Percentiles rank a stretch among this genome's conserved stretches.
These are phyloP conservation scores for Cytospora piceae DNA, from an alignment of 2,329 filamentous ascomycete species.

Conservation along the genomic window DNA sequence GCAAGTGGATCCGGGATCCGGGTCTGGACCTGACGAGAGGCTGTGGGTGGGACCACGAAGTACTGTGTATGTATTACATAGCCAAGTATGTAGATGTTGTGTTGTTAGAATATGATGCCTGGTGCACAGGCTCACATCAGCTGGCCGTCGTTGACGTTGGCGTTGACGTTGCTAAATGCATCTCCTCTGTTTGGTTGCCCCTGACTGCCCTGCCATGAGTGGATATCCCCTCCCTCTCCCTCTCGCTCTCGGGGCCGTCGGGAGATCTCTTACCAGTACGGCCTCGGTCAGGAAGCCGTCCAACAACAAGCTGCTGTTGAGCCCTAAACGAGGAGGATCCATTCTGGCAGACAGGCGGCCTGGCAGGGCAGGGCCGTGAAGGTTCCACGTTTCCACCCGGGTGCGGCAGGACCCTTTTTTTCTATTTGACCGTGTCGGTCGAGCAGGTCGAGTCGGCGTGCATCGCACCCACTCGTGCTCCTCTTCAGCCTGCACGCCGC, in stretches of 20 bases:
- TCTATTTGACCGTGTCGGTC: not conserved
- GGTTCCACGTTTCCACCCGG: conserved; percentile 2
- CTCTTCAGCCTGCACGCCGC: not conserved
- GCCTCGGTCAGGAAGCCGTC: not conserved
- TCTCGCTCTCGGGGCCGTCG: not conserved
- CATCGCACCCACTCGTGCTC: not conserved
- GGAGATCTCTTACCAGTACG: not conserved
- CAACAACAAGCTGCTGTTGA: no score
- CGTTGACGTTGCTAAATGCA: not conserved
- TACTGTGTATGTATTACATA: not conserved
- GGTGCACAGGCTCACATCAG: not conserved
- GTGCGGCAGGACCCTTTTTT: not conserved
- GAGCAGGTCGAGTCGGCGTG: not conserved
- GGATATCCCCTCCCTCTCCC: not conserved
- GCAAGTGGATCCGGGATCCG: not conserved
- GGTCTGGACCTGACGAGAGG: not conserved
- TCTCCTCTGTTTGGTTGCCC: not conserved
- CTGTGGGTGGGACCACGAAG: not conserved
- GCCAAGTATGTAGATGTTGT: not conserved
- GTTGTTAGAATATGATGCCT: not conserved
- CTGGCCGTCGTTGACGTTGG: not conserved
- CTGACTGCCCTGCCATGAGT: not conserved
- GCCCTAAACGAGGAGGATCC: not conserved
- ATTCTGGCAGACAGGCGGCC: not conserved
- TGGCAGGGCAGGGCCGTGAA: not conserved